phyloP scores from a whole-genome alignment of 2,329 filamentous ascomycete genomes.

The Penicillium oxalicum region DNA sequence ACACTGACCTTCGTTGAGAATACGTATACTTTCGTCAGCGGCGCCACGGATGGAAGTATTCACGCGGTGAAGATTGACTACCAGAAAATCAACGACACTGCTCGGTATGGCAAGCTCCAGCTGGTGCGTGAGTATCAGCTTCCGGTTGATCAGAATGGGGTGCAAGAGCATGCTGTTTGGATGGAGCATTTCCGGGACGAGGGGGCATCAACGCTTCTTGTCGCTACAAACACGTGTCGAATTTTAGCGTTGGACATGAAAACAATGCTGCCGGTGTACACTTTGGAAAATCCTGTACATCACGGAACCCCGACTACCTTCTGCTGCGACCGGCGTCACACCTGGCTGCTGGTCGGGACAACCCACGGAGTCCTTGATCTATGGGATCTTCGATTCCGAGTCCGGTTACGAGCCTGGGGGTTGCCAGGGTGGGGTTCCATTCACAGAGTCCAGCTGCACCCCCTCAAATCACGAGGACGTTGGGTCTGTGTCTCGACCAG shows the following conservation, averaged over 20 bases:
- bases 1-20: conserved; percentile 87
- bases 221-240: conserved; percentile 81
- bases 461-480: conserved; percentile 68
- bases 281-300: conserved; percentile 78
- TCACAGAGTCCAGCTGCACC: conserved; percentile 72
- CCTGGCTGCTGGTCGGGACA: conserved; percentile 88
- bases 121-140: conserved; percentile 77
- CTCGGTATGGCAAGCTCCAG: conserved; percentile 71
- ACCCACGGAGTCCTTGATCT: conserved; percentile 87
- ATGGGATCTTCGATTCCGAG: conserved; percentile 93
- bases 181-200: conserved; percentile 86
- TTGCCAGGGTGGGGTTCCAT: conserved; percentile 75
- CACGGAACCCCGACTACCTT: conserved; percentile 91
- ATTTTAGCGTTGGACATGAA: conserved; percentile 80
- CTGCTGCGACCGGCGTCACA: conserved; percentile 74
- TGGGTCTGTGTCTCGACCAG: conserved; percentile 88
- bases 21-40: conserved; percentile 88
- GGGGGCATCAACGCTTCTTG: conserved; percentile 69
- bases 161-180: conserved; percentile 75
- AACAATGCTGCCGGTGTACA: conserved; percentile 75
- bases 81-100: conserved; percentile 50
- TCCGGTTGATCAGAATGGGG: conserved; percentile 24
- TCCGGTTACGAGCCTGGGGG: conserved; percentile 83
- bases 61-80: conserved; percentile 82
- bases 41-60: conserved; percentile 81